Evolutionary conservation across 2,329 filamentous ascomycete species (phyloP).

Genomic region (Claviceps lovelessii): DNA sequence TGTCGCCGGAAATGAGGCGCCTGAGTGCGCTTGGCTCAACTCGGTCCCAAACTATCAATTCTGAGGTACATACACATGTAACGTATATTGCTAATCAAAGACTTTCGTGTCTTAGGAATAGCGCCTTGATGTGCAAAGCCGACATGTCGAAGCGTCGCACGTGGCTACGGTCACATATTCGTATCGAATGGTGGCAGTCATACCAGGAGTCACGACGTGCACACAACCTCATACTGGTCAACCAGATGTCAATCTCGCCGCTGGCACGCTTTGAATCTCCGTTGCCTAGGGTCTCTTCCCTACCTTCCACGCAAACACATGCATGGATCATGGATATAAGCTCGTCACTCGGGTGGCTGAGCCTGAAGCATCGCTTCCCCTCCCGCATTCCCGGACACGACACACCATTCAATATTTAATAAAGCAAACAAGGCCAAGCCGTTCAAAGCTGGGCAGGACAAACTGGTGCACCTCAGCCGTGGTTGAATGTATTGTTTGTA

Average conservation of each 20-base stretch:
- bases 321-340: background rate
- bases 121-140: background rate
- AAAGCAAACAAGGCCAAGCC: background rate
- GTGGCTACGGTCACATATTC: background rate
- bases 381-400: background rate
- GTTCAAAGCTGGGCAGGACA: background rate
- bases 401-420: background rate
- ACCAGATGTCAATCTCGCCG: background rate
- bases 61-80: background rate
- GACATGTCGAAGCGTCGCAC: background rate
- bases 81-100: background rate
- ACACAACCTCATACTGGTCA: background rate
- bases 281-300: background rate
- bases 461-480: background rate
- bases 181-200: background rate
- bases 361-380: background rate
- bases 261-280: background rate
- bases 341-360: background rate
- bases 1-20: background rate
- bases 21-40: background rate
- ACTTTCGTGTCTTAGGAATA: background rate
- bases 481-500: conserved; percentile 2
- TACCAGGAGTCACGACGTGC: background rate
- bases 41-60: background rate
- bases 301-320: background rate